Evolutionary conservation across 2,329 filamentous ascomycete species (phyloP), one percentile per base, ranked within the genome.

Genomic region (Trichophyton simii): DNA sequence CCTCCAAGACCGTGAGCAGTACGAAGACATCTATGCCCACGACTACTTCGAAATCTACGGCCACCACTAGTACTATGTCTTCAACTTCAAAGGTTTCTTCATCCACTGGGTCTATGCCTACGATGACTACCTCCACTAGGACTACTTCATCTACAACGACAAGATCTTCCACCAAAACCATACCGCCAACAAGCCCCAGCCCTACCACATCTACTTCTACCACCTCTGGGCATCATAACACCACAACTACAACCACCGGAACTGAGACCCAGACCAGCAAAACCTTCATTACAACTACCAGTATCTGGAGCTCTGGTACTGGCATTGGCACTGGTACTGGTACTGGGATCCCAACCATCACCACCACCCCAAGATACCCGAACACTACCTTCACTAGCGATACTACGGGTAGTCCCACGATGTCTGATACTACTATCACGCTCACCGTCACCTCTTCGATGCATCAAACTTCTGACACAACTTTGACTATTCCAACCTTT

Each of bases 1-100:
- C 44, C 20, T 48, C 44, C 11, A 22, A 20, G 18, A 65, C 67
- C 9, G 61, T 63, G 18, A 60, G 66, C 3, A 68, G 67, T 2
- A 58, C 57, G 57, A 65, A 46, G 6, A 66, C 60, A 13, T 61
- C 61, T 11, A 60, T 60, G 13, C 61, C 54, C 46, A 58, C 57
- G 34, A 60, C 60, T 5, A 63, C 55, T 25, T 63, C 34, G 22
- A 48, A 64, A 1, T 61, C 63, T 4, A 63, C 68, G 3, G 64
- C 60, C 8, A 62, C 59, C 3, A 63, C 62, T 8, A 62, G 52
- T 20, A 38, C 67, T 1, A 64, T 57, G 18, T 59, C 52, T 4
- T 57, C 59, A 3, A 58, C 52, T 2, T 31, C 22, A 13, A 55
- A 55, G 50, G 3, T 9, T 38, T 38, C 34, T 38, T 38, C 34